These are phyloP conservation scores for Heterobasidion annosum DNA, from an alignment of 1,284 basidiomycete species.

Conservation along the genomic window DNA sequence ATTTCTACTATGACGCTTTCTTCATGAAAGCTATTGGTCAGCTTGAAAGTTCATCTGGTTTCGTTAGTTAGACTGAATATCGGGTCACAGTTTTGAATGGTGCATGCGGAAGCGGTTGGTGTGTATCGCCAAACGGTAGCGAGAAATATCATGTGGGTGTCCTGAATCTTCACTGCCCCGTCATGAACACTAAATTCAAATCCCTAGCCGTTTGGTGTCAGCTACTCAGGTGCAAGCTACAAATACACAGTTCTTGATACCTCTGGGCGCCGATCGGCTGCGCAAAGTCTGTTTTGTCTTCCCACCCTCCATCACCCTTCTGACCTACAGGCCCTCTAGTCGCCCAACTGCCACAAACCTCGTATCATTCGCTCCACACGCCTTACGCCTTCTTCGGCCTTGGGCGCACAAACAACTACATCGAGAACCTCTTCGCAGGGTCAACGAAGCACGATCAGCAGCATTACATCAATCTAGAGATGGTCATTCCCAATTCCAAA, in stretches of 20 bases:
- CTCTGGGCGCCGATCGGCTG: constrained; percentile 82
- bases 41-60: constrained; percentile 12
- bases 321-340: constrained; percentile 34
- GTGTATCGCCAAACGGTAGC: constrained; percentile 48
- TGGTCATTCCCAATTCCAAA: constrained; percentile 95
- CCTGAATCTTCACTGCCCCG: background rate
- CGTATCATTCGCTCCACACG: constrained; percentile 82
- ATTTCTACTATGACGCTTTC: constrained; percentile 98
- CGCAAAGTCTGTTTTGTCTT: constrained; percentile 53
- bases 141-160: constrained; percentile 61
- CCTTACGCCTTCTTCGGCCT: constrained; percentile 97
- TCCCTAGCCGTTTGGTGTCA: constrained; percentile 81
- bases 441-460: constrained; percentile 65
- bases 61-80: background rate
- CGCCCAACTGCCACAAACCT: constrained; percentile 86
- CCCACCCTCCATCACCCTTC: background rate
- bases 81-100: constrained; percentile 73
- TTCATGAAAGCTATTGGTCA: constrained; percentile 92
- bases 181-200: background rate
- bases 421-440: constrained; percentile 93
- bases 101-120: constrained; percentile 80
- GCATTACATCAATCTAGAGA: constrained; percentile 88
- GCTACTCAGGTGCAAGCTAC: constrained; percentile 91
- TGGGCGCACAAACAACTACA: constrained; percentile 99
- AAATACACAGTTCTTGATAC: constrained; percentile 98